phyloP scores from a whole-genome alignment of 1,284 basidiomycete species.

The Athelia psychrophila region DNA sequence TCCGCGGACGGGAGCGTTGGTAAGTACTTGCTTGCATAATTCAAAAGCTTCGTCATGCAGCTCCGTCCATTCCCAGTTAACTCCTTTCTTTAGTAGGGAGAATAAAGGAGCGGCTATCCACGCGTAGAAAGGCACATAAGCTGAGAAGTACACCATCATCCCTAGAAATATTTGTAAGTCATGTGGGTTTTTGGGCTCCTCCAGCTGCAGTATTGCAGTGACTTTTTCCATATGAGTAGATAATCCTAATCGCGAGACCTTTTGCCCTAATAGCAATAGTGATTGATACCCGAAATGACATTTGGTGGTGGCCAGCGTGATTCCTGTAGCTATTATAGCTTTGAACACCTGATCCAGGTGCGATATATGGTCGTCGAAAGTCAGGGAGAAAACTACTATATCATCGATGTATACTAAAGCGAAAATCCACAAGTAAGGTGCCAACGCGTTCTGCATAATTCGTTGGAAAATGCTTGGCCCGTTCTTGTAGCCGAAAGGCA shows the following conservation, averaged over 20 bases:
- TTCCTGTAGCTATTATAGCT: constrained; percentile 21
- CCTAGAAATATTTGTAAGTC: constrained; percentile 29
- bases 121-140: constrained; percentile 27
- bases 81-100: constrained; percentile 17
- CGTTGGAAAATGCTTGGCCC: constrained; percentile 38
- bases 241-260: constrained; percentile 27
- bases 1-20: constrained; percentile 24
- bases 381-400: constrained; percentile 32
- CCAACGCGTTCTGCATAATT: constrained; percentile 35
- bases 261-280: constrained; percentile 31
- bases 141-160: constrained; percentile 29
- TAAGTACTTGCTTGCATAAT: constrained; percentile 21
- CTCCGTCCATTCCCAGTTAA: constrained; percentile 23
- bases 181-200: constrained; percentile 17
- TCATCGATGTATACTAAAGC: constrained; percentile 35
- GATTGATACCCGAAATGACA: constrained; percentile 32
- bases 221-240: constrained; percentile 28
- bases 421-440: constrained; percentile 36
- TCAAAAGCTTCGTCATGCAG: constrained; percentile 21
- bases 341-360: constrained; percentile 28
- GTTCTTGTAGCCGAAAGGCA: constrained; percentile 41
- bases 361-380: constrained; percentile 29
- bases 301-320: constrained; percentile 33
- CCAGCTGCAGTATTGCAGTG: constrained; percentile 18
- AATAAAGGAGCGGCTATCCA: constrained; percentile 25